Conservation (phyloP, 2,329 filamentous ascomycete species). For the Apiospora saccharicola region DNA sequence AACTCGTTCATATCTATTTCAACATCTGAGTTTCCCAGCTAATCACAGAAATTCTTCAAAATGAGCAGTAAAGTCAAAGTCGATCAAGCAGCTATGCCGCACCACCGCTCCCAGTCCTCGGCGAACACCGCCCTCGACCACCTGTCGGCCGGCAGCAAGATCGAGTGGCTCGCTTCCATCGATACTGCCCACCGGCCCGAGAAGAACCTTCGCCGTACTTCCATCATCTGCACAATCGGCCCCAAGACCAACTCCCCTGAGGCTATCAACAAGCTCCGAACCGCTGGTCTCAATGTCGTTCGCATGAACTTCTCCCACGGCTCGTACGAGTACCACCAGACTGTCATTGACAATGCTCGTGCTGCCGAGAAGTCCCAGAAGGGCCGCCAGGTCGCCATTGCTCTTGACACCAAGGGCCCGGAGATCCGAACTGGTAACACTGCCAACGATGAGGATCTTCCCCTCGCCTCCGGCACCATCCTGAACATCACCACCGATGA, state of each 20-base stretch:
- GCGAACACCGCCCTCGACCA: slow-evolving; percentile 81
- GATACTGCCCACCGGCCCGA: slow-evolving; percentile 88
- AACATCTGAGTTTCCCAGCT: not conserved
- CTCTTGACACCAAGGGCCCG: slow-evolving; percentile 76
- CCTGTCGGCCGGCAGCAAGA: slow-evolving; percentile 76
- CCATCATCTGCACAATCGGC: slow-evolving; percentile 98
- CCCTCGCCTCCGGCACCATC: slow-evolving; percentile 82
- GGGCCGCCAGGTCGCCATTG: slow-evolving; percentile 93
- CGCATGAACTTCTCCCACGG: slow-evolving; percentile 99
- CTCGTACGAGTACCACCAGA: slow-evolving; percentile 96
- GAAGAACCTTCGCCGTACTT: slow-evolving; percentile 93
- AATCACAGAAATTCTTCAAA: slow-evolving; percentile 4
- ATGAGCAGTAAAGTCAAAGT: slow-evolving; percentile 5
- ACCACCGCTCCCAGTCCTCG: slow-evolving; percentile 43
- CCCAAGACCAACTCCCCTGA: slow-evolving; percentile 99
- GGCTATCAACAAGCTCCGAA: slow-evolving; percentile 93
- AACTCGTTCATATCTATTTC: not conserved
- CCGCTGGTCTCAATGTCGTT: slow-evolving; percentile 93
- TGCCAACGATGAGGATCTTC: slow-evolving; percentile 88
- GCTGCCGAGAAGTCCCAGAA: slow-evolving; percentile 79
- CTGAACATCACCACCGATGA: slow-evolving; percentile 98
- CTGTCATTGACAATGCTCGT: slow-evolving; percentile 95
- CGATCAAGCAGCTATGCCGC: slow-evolving; percentile 26
- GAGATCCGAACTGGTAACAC: slow-evolving; percentile 71
- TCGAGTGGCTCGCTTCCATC: slow-evolving; percentile 73